These are phyloP conservation scores for Russula abietina DNA, from an alignment of 768 basidiomycete genomes.

Conservation along the genomic window DNA sequence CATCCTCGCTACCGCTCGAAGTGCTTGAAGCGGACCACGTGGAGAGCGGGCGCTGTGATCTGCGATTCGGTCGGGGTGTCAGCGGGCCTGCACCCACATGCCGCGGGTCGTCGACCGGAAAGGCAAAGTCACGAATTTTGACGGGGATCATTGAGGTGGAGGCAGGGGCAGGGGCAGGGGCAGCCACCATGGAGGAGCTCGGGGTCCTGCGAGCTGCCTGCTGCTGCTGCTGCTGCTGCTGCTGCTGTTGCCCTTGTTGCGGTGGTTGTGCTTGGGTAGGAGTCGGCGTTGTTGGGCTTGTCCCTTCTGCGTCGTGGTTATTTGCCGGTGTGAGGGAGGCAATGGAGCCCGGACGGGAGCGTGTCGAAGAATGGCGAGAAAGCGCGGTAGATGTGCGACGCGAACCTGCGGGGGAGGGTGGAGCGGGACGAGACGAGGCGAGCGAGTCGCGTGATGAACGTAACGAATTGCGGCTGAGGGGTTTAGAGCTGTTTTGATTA, in stretches of 20 bases:
- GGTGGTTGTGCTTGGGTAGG: constrained; percentile 1
- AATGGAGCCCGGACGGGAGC: constrained; percentile 36
- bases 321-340: constrained; percentile 25
- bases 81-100: constrained; percentile 40
- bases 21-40: constrained; percentile 27
- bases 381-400: constrained; percentile 38
- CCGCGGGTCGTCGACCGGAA: constrained; percentile 37
- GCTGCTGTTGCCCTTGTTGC: neutral
- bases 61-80: constrained; percentile 37
- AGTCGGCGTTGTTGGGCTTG: constrained; percentile 13
- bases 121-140: constrained; percentile 49
- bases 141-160: constrained; percentile 28
- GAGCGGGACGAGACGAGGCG: constrained; percentile 51
- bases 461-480: constrained; percentile 33
- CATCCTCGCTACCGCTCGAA: constrained; percentile 27
- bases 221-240: no score
- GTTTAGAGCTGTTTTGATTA: constrained; percentile 27
- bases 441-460: constrained; percentile 33
- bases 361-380: constrained; percentile 35
- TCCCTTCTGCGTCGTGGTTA: constrained; percentile 9
- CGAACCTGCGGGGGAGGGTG: constrained; percentile 51
- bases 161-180: neutral
- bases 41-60: constrained; percentile 29
- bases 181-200: constrained; percentile 2
- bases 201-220: neutral